Percentiles rank a stretch among this genome's conserved stretches.
Conservation (phyloP, 2,329 filamentous ascomycete genomes). For the Alternaria viburni region DNA sequence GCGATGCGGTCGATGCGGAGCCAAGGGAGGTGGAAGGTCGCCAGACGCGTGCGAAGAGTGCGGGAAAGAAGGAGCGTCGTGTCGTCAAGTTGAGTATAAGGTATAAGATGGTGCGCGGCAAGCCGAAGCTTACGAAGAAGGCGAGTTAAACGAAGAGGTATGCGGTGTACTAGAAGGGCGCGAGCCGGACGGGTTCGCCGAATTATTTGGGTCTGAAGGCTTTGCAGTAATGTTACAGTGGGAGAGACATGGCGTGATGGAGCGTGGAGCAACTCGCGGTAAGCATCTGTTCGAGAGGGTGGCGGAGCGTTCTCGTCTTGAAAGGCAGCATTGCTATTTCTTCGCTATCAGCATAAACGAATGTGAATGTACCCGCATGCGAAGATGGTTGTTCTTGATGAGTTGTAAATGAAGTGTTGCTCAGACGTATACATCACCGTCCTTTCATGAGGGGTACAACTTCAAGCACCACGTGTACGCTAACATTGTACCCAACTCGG, state of each 20-base stretch:
- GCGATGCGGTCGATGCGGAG: not conserved
- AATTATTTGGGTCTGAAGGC: not conserved
- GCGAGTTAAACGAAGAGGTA: not conserved
- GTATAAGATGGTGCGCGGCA: not conserved
- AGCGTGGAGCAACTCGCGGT: not conserved
- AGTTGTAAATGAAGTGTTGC: not conserved
- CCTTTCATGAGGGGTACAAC: not conserved
- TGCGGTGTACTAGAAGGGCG: not conserved
- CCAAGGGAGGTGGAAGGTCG: not conserved
- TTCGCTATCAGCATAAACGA: not conserved
- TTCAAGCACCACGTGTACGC: not conserved
- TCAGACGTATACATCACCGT: not conserved
- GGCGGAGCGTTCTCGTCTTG: not conserved
- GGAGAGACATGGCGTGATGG: rapidly evolving
- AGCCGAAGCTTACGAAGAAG: not conserved
- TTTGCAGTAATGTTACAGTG: not conserved
- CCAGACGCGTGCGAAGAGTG: not conserved
- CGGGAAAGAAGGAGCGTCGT: not conserved
- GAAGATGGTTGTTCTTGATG: not conserved
- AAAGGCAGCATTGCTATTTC: not conserved
- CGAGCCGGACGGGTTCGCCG: not conserved
- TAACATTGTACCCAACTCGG: not conserved
- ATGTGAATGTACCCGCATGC: no score
- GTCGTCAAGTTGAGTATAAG: constrained; percentile 16
- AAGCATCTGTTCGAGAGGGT: not conserved